Base-by-base conservation (phyloP, 768 basidiomycete species). In the Rhizopogon roseolus region DNA sequence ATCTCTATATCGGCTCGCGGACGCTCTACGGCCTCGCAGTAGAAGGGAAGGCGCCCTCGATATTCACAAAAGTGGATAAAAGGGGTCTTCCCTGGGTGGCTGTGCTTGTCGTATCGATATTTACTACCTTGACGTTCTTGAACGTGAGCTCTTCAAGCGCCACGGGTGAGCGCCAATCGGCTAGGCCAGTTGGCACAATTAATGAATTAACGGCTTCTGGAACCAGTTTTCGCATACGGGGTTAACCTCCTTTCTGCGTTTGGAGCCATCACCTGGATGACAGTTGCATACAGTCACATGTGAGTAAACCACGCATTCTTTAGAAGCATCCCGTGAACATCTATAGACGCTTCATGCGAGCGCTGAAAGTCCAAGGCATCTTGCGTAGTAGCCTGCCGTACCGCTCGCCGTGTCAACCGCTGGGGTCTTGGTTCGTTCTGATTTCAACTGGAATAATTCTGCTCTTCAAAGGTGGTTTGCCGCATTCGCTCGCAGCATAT, bases 261-360 rank as follows among this genome's bases (percentile, higher is more conserved):
- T 54, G 75, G 74, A 34, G 73, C 72, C 49, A 65, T 74, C 38
- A 72, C 66, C 16, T 68, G 65, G 68, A 66, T 71, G 61, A 68
- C 79, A 45, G 86, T 87, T 54, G 61, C 76, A 42, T 82, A 73
- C 49, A 79, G 79, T 5, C 84, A 86, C 64, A 81, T 85, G 80
- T 84, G 62, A 52, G 80, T 62, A 2, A 2, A 45, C n/a, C 29
- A 28, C 55, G 19, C 25, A 34, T 22, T 22, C 29, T 19, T n/a
- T 11, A 7, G 28, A 13, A 41, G 49, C 16, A 37, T 73, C 72
- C 8, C 37, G 44, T 37, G 22, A 6, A 17, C n/a, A 45, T 6
- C 32, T 54, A 43, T 56, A 76, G 77, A 45, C 73, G 77, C 49
- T 81, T 82, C 63, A 75, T 81, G 67, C 64, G 64, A 37, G 80